Evolutionary conservation across 768 basidiomycete genomes (phyloP).

Genomic region (Rhizopogon vulgaris): DNA sequence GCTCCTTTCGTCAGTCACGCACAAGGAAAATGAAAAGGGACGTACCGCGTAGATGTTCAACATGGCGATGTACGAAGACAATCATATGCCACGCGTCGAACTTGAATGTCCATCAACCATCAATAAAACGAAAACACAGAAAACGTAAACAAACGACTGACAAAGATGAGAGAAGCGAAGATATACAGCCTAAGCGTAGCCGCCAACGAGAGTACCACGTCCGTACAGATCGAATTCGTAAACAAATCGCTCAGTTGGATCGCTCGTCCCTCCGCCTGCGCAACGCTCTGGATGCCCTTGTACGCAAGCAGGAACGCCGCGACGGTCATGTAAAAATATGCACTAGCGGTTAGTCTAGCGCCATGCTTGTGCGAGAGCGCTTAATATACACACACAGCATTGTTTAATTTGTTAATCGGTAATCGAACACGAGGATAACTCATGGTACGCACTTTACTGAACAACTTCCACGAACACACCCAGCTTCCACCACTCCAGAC

Average conservation of each 20-base stretch:
- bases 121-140: not conserved
- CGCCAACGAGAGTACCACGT: conserved; percentile 78
- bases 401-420: no score
- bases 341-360: no score
- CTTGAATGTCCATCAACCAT: conserved; percentile 30
- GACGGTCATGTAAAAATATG: conserved; percentile 98
- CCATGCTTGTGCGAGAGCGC: no score
- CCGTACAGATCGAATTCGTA: conserved; percentile 72
- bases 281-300: conserved; percentile 66
- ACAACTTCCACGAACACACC: no score
- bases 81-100: conserved; percentile 99
- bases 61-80: conserved; percentile 88
- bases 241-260: conserved; percentile 59
- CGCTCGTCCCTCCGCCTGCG: conserved; percentile 35
- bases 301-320: conserved; percentile 79
- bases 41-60: conserved; percentile 82
- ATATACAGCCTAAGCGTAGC: conserved; percentile 91
- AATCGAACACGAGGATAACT: no score
- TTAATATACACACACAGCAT: no score
- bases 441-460: no score
- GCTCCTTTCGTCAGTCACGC: not conserved
- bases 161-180: conserved; percentile 75
- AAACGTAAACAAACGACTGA: conserved; percentile 36
- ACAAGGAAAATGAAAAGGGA: not conserved
- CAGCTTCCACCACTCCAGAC: no score